Conservation (phyloP, 2,329 filamentous ascomycete genomes). For the Aspergillus oerlinghausenensis region DNA sequence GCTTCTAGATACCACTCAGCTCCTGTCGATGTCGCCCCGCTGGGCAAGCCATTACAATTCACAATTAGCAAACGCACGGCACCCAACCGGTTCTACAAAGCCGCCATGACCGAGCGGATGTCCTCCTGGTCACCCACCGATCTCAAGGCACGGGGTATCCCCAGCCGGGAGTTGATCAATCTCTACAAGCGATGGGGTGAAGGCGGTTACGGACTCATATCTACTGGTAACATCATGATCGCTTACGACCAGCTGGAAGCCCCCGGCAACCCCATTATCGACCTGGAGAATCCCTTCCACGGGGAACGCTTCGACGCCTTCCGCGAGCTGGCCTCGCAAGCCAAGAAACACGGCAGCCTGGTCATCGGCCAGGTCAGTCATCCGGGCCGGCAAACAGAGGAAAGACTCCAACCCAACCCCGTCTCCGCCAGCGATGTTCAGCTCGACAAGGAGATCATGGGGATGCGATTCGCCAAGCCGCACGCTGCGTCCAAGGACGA, state of each 20-base stretch:
- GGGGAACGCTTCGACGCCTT: slow-evolving; percentile 59
- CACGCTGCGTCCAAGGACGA: slow-evolving; percentile 27
- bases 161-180: slow-evolving; percentile 50
- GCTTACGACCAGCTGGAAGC: slow-evolving; percentile 56
- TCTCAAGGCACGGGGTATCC: slow-evolving; percentile 50
- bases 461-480: slow-evolving; percentile 33
- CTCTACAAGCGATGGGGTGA: slow-evolving; percentile 61
- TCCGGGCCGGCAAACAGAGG: slow-evolving; percentile 54
- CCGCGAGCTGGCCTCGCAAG: slow-evolving; percentile 50
- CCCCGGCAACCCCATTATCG: slow-evolving; percentile 57
- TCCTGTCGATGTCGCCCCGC: slow-evolving; percentile 30
- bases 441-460: slow-evolving; percentile 31
- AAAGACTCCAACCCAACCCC: slow-evolving; percentile 45
- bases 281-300: slow-evolving; percentile 45
- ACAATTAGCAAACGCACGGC: slow-evolving; percentile 52
- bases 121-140: slow-evolving; percentile 57
- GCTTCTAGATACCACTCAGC: neutral
- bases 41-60: slow-evolving; percentile 47
- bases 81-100: slow-evolving; percentile 64
- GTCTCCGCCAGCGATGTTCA: slow-evolving; percentile 50
- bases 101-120: slow-evolving; percentile 62
- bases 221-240: slow-evolving; percentile 62
- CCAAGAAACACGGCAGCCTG: slow-evolving; percentile 55
- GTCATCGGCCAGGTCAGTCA: slow-evolving; percentile 60
- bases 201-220: slow-evolving; percentile 51